Evolutionary conservation across 805 yeast species (phyloP), one percentile per base, ranked within the genome.

Genomic region (Hanseniaspora valbyensis): DNA sequence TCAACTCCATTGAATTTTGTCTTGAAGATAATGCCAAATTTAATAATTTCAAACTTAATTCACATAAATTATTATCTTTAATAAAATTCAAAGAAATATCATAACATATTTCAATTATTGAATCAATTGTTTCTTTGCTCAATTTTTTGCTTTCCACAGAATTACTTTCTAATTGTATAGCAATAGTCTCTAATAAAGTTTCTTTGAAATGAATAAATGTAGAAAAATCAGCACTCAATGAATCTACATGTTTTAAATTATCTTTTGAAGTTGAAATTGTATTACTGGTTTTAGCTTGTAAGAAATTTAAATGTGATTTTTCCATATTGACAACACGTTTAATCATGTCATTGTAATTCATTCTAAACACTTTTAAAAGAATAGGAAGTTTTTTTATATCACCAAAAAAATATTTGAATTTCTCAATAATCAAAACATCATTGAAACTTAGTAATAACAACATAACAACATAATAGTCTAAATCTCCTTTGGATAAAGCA

Each of bases 51-150:
- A 46, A 29, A 18, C 39, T 41, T 6, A 46, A 32, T 22, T 30
- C 19, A 25, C 43, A 22, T 3, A 40, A 18, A 16, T 26, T 39
- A 14, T 9, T 40, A 26, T 46, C 50, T 25, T 46, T 46, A n/a
- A 46, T 30, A 19, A 22, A 39, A n/a, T 46, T 40, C 28, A 46
- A 33, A 32, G 44, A 46, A 14, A 46, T 19, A 8, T 32, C 44
- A 25, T 46, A 46, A 18, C 26, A 40, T 13, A 46, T 12, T 3
- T 46, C 44, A 21, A 46, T 46, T 2, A 46, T 39, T 6, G 19
- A 25, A 26, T 39, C 44, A 9, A 46, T 18, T 1, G 7, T 14
- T 6, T 37, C 40, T 8, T 39, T 19, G 3, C 8, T 3, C 1
- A 46, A 18, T 0, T 10, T 28, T 21, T 25, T n/a, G 4, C 13